Base-by-base conservation (phyloP, 2,329 filamentous ascomycete species). In the Myriosclerotinia scirpicola region DNA sequence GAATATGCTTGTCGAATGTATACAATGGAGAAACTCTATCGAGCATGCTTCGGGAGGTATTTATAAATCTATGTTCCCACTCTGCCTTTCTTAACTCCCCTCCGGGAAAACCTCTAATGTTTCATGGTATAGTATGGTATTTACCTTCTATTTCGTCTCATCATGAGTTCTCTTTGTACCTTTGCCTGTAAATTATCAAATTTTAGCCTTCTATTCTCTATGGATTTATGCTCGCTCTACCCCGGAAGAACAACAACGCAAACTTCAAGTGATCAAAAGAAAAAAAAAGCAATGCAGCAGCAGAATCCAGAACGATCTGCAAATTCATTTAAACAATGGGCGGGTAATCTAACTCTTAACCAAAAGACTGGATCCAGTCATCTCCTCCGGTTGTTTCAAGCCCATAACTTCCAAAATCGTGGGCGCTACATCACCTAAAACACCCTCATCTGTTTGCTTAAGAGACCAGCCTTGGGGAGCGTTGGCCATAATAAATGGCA, bases 401-500 rank as follows among this genome's bases (percentile, higher is more conserved):
- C 95, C 95, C 93, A 99, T 97, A 75, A 88, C 87, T 7, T 88
- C 90, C 54, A 99, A 85, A 68, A 99, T 79, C 20, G 95, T 99
- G n/a, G 95, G 95, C 9, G 95, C 95, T 44, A 99, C 95, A 76
- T 99, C 95, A 68, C 95, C 95, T 30, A 99, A 84, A n/a, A 99
- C 95, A 76, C 93, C 94, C 40, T 65, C 64, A 69, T 89, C 88
- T 17, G 78, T 76, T 67, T 87, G 84, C 81, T 93, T 90, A 75
- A 99, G 82, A 74, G 87, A 92, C 89, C 90, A 97, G 73, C 91
- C 91, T 76, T 90, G 85, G 52, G 95, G 95, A 11, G 93, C 93
- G 78, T 98, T 99, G 78, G 93, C 92, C 93, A 99, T 97, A 80
- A 98, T 87, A 78, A 99, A 94, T 12, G 95, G 95, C 64, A 99